Conservation (phyloP, 1,284 basidiomycete genomes). For the Hypsizygus ulmarius region DNA sequence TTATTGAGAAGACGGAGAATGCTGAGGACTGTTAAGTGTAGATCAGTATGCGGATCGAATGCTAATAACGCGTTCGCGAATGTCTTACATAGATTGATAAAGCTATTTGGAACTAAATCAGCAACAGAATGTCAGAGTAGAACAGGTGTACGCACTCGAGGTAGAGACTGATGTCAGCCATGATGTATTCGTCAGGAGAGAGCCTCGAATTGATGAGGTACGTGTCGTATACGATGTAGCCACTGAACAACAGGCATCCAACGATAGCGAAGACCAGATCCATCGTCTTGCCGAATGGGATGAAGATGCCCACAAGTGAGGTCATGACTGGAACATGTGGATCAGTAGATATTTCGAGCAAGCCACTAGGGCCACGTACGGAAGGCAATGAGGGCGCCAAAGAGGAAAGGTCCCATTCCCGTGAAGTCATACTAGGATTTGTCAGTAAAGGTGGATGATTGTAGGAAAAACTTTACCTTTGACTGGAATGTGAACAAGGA, state of each 20-base stretch:
- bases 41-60: slow-evolving; percentile 6
- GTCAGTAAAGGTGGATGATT: too few relatives aligned
- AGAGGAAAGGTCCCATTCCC: slow-evolving; percentile 82
- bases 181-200: slow-evolving; percentile 85
- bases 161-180: slow-evolving; percentile 84
- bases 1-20: slow-evolving; percentile 73
- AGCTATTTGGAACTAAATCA: slow-evolving; percentile 35
- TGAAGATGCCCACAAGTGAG: slow-evolving; percentile 73
- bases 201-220: slow-evolving; percentile 78
- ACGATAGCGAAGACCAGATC: slow-evolving; percentile 77
- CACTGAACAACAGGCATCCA: slow-evolving; percentile 82
- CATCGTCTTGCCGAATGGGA: slow-evolving; percentile 75
- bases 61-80: slow-evolving; percentile 1
- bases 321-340: slow-evolving; percentile 55
- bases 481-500: slow-evolving; percentile 86
- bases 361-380: slow-evolving; percentile 38
- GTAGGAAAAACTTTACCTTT: slow-evolving; percentile 51
- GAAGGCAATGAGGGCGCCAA: slow-evolving; percentile 71
- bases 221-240: slow-evolving; percentile 84
- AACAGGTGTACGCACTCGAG: slow-evolving; percentile 61
- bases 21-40: slow-evolving; percentile 55
- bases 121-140: background rate
- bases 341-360: background rate
- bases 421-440: slow-evolving; percentile 76
- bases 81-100: slow-evolving; percentile 72